A percentile compares a stretch with the other conserved stretches of the same genome.
Evolutionary conservation across 441 rosid genomes (phyloP).

Genomic region (Hypseocharis bilobata): DNA sequence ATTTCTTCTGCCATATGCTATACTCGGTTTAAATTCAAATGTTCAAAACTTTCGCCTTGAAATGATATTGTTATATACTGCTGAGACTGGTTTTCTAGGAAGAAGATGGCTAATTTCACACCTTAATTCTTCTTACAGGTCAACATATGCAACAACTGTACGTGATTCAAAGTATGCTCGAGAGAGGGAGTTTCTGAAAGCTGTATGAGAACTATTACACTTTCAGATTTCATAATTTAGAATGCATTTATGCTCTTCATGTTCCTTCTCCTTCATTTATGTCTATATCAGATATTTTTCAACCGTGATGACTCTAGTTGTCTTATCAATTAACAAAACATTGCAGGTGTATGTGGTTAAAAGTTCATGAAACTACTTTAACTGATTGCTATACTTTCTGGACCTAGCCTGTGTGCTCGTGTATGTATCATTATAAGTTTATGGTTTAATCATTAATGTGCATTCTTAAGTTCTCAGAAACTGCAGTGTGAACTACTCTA

Average conservation of each 20-base stretch:
- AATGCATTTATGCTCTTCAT: slow-evolving; percentile 2
- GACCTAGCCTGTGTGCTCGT: too few species aligned
- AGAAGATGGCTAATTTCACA: not conserved
- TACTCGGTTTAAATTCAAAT: not conserved
- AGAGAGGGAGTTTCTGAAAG: slow-evolving; percentile 87
- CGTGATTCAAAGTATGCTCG: slow-evolving; percentile 85
- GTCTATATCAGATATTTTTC: not conserved
- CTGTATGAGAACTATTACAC: slow-evolving; percentile 45
- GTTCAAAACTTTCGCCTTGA: not conserved
- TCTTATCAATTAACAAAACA: too few species aligned
- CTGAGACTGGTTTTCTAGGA: not conserved
- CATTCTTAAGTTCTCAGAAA: too few species aligned
- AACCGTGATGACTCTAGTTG: not conserved
- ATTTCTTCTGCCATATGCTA: not conserved
- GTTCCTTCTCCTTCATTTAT: not conserved
- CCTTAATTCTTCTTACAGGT: slow-evolving; percentile 39
- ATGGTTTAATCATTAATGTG: too few species aligned
- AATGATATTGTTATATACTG: not conserved
- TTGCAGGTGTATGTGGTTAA: too few species aligned
- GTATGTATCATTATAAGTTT: too few species aligned
- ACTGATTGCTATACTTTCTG: too few species aligned
- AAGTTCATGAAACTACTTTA: too few species aligned
- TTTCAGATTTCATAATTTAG: slow-evolving; percentile 16
- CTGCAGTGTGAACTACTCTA: too few species aligned
- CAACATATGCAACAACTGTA: slow-evolving; percentile 83